phyloP scores from a whole-genome alignment of 805 yeast genomes.

The Teunomyces cretensis region DNA sequence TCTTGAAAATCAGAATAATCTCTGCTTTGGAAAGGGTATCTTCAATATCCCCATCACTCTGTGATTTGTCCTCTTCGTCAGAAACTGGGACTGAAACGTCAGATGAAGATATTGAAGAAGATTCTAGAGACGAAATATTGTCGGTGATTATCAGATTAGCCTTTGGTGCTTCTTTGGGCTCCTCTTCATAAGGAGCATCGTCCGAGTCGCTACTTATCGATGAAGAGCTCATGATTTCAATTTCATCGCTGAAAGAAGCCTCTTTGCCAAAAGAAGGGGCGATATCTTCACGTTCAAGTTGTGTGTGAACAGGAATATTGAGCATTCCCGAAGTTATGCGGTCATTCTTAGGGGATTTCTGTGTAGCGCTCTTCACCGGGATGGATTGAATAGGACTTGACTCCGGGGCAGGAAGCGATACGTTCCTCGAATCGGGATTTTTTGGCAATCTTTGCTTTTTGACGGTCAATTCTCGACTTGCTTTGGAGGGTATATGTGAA shows the following conservation, averaged over 20 bases:
- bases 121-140: background rate
- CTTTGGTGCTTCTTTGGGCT: background rate
- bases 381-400: constrained; percentile 17
- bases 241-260: background rate
- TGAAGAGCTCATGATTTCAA: background rate
- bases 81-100: background rate
- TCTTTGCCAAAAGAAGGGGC: background rate
- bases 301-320: constrained; percentile 30
- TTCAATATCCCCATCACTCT: background rate
- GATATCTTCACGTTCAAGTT: constrained; percentile 21
- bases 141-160: background rate
- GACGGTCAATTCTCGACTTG: background rate
- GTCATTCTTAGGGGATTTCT: constrained; percentile 9
- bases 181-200: background rate
- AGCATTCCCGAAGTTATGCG: constrained; percentile 46
- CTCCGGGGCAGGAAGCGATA: constrained; percentile 40
- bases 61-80: background rate
- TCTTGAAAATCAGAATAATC: constrained; percentile 22
- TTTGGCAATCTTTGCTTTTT: constrained; percentile 4
- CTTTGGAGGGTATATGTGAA: constrained; percentile 22
- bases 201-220: background rate
- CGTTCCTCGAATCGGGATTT: constrained; percentile 17
- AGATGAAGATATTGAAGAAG: too few species aligned
- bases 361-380: constrained; percentile 19
- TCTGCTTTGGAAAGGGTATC: constrained; percentile 16